These are phyloP conservation scores for Rhododendron griersonianum DNA, from an alignment of 148 eudicot genomes.

Conservation along the genomic window DNA sequence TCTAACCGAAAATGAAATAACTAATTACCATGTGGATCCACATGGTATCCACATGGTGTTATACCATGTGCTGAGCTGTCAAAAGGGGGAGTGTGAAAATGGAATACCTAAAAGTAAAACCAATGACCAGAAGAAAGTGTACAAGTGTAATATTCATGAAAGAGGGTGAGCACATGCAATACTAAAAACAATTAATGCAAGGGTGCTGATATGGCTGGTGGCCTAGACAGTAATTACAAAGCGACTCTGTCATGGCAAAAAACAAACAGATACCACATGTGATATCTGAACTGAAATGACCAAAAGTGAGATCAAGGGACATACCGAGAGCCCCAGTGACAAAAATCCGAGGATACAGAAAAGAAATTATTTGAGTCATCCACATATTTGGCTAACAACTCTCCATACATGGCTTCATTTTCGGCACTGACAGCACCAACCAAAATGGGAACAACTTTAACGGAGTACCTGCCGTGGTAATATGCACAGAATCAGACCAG, in stretches of 20 bases:
- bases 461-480: conserved; percentile 43
- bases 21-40: no score
- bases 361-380: conserved; percentile 94
- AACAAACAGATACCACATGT: not conserved
- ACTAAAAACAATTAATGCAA: not conserved
- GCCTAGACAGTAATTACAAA: not conserved
- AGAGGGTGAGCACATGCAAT: no score
- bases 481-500: conserved; percentile 16
- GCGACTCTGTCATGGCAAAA: not conserved
- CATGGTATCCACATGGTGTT: no score
- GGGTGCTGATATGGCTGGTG: not conserved
- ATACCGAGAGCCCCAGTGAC: conserved; percentile 99
- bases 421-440: conserved; percentile 84
- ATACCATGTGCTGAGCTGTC: no score
- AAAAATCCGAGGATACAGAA: conserved; percentile 94
- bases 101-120: no score
- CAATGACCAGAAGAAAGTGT: no score
- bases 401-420: conserved; percentile 77
- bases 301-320: conserved; percentile 13
- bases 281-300: not conserved
- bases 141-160: no score
- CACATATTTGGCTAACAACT: conserved; percentile 74
- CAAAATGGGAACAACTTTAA: conserved; percentile 88
- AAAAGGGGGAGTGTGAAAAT: no score
- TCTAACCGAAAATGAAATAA: no score